A percentile compares a stretch with the other conserved stretches of the same genome.
These are phyloP conservation scores for Ceratocystis lukuohia DNA, from an alignment of 2,329 filamentous ascomycete species.

Conservation along the genomic window DNA sequence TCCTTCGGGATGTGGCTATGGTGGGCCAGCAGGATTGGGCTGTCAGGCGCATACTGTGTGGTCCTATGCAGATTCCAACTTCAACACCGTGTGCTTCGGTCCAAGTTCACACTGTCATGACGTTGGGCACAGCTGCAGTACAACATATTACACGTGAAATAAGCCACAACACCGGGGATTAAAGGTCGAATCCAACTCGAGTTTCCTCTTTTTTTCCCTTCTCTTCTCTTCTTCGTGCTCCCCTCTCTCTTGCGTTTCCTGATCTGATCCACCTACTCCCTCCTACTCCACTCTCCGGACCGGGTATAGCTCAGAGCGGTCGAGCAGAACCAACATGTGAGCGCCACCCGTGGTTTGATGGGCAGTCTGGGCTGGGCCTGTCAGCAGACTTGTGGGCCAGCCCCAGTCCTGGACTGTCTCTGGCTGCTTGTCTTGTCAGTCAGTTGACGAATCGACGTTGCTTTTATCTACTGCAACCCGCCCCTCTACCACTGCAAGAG, in stretches of 20 bases:
- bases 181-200: not conserved
- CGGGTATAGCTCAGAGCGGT: not conserved
- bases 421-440: not conserved
- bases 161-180: not conserved
- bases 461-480: not conserved
- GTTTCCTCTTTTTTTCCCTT: not conserved
- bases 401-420: not conserved
- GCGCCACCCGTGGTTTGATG: not conserved
- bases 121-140: not conserved
- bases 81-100: not conserved
- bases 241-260: not conserved
- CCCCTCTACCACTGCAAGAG: not conserved
- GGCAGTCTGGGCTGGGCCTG: not conserved
- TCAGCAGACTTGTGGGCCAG: constrained; percentile 3
- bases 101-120: not conserved
- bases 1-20: not conserved
- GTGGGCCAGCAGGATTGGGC: not conserved
- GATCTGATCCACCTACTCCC: not conserved
- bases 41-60: not conserved
- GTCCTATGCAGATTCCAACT: not conserved
- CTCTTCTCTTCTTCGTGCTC: not conserved
- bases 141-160: not conserved
- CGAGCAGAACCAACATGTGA: not conserved
- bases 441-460: not conserved
- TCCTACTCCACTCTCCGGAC: not conserved